Percentiles rank a stretch among this genome's conserved stretches.
Evolutionary conservation across 1,139 yeast species (phyloP).

Genomic region (Yamadazyma spencermartinsiae): DNA sequence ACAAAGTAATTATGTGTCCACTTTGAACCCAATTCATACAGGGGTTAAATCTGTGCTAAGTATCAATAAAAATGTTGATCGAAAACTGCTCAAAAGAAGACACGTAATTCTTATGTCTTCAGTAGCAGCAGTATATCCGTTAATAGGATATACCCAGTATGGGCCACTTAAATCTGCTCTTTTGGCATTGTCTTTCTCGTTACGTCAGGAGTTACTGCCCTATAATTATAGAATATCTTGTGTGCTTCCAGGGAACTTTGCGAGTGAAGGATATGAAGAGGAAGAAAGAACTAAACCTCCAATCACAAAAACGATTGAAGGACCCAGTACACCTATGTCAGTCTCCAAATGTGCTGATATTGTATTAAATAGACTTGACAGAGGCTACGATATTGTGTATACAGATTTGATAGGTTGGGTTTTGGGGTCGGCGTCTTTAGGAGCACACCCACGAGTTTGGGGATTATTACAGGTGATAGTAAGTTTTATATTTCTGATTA

Average conservation of each 20-base stretch:
- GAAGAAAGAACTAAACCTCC: conserved; percentile 87
- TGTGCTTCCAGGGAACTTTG: conserved; percentile 87
- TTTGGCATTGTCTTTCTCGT: conserved; percentile 66
- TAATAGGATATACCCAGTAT: conserved; percentile 88
- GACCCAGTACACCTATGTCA: conserved; percentile 71
- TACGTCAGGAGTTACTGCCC: conserved; percentile 79
- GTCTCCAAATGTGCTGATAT: conserved; percentile 67
- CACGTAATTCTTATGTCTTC: conserved; percentile 81
- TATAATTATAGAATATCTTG: conserved; percentile 61
- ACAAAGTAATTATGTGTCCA: conserved; percentile 68
- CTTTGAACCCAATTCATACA: conserved; percentile 69
- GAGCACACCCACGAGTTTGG: conserved; percentile 66
- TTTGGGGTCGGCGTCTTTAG: conserved; percentile 66
- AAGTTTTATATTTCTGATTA: conserved; percentile 51
- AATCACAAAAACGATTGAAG: conserved; percentile 82
- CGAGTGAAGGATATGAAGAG: conserved; percentile 79
- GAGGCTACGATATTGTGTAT: conserved; percentile 72
- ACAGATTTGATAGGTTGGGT: conserved; percentile 90
- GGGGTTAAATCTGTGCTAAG: conserved; percentile 42
- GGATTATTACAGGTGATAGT: conserved; percentile 53
- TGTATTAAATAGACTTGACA: conserved; percentile 54
- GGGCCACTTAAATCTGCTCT: conserved; percentile 89
- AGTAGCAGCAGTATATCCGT: conserved; percentile 78
- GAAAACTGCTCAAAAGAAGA: conserved; percentile 31
- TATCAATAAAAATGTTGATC: conserved; percentile 7